These are phyloP conservation scores for Pseudonectria foliicola DNA, from an alignment of 2,329 filamentous ascomycete genomes.

Conservation along the genomic window DNA sequence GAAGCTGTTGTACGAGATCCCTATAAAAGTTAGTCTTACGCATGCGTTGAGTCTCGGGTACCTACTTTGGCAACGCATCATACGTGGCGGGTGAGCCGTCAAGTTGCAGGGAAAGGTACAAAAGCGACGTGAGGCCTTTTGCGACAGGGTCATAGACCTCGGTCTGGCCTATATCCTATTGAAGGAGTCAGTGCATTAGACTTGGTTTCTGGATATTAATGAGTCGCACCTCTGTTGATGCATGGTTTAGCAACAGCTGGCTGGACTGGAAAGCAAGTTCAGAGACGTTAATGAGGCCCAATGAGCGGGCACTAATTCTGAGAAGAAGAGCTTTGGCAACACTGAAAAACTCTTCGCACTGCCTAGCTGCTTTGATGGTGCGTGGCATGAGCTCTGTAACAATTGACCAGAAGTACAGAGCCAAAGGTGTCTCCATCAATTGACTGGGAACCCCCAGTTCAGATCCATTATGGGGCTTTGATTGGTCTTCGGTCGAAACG, in stretches of 20 bases:
- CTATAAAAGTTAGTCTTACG: conserved; percentile 12
- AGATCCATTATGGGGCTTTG: no score
- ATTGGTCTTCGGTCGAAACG: conserved; percentile 7
- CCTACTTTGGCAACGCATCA: conserved; percentile 20
- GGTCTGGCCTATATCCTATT: conserved; percentile 21
- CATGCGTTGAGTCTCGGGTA: neutral
- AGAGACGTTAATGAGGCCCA: conserved; percentile 25
- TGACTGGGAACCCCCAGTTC: no score
- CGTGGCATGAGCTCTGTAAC: conserved; percentile 28
- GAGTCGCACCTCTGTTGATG: conserved; percentile 32
- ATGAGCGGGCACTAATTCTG: conserved; percentile 20
- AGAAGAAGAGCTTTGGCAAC: conserved; percentile 35
- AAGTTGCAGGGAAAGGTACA: conserved; percentile 25
- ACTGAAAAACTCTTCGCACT: conserved; percentile 40
- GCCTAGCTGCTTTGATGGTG: conserved; percentile 22
- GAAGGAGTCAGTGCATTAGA: conserved; percentile 1
- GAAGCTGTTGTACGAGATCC: conserved; percentile 35
- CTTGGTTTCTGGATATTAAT: neutral
- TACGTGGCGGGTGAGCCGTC: conserved; percentile 20
- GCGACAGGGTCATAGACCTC: conserved; percentile 23
- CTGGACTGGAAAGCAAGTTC: conserved; percentile 23
- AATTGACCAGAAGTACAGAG: conserved; percentile 25
- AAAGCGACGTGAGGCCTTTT: conserved; percentile 22
- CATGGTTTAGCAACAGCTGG: conserved; percentile 31
- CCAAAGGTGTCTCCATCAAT: conserved; percentile 8